Percentiles rank a stretch among this genome's conserved stretches.
phyloP scores from a whole-genome alignment of 176 grass and related monocot species.

The Oryza brachyantha region DNA sequence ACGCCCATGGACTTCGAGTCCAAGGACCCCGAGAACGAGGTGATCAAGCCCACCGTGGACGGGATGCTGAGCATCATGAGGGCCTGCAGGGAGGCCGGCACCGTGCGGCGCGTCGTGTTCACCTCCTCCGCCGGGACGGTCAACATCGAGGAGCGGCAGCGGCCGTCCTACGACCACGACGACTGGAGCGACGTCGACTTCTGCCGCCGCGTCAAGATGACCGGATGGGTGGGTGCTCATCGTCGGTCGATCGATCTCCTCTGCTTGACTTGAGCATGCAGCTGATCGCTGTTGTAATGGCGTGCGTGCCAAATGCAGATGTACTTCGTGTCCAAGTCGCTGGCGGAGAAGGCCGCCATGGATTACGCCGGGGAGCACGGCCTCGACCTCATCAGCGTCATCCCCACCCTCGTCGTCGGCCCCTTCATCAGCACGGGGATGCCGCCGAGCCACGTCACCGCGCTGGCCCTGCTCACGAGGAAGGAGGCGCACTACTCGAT shows the following conservation, averaged over 20 bases:
- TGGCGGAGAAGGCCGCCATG: constrained; percentile 82
- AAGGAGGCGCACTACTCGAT: constrained; percentile 77
- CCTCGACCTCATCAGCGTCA: constrained; percentile 76
- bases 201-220: constrained; percentile 89
- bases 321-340: constrained; percentile 88
- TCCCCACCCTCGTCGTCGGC: constrained; percentile 84
- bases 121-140: constrained; percentile 81
- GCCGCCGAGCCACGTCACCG: constrained; percentile 87
- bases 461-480: constrained; percentile 67
- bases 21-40: constrained; percentile 89
- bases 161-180: constrained; percentile 59
- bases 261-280: no score
- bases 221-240: constrained; percentile 62
- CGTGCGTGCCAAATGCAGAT: constrained; percentile 57
- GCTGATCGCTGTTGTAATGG: no score
- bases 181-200: constrained; percentile 83
- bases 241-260: no score
- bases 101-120: constrained; percentile 80
- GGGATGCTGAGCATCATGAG: constrained; percentile 84
- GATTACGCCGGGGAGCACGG: constrained; percentile 59
- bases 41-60: constrained; percentile 82
- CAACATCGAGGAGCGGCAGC: constrained; percentile 55
- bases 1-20: constrained; percentile 97
- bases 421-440: constrained; percentile 68
- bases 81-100: constrained; percentile 80